A percentile compares a stretch with the other conserved stretches of the same genome.
These are phyloP conservation scores for Lentinula sp. DNA, from an alignment of 768 basidiomycete species.

Conservation along the genomic window DNA sequence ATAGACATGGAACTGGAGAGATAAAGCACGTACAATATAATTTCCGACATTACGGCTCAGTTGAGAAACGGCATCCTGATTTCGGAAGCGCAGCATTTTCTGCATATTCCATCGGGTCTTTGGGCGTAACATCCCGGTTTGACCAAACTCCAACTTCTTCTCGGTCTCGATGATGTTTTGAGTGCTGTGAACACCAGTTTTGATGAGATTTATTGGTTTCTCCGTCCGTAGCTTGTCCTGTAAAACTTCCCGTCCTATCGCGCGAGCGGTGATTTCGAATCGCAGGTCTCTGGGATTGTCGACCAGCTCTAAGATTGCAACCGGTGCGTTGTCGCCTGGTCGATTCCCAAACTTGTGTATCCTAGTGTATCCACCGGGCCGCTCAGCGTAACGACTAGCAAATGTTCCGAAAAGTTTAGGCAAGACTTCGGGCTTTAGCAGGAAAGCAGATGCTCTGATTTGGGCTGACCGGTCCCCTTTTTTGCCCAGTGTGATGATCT, in stretches of 20 bases:
- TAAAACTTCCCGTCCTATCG: conserved; percentile 80
- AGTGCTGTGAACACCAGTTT: conserved; percentile 41
- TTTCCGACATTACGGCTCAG: conserved; percentile 52
- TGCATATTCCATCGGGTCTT: conserved; percentile 72
- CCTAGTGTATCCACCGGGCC: conserved; percentile 93
- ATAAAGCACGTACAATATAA: conserved; percentile 52
- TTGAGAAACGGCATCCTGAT: conserved; percentile 34
- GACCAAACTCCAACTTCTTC: conserved; percentile 27
- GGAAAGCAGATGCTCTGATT: conserved; percentile 68
- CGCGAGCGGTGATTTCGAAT: conserved; percentile 83
- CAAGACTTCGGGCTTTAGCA: conserved; percentile 64
- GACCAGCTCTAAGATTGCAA: conserved; percentile 90
- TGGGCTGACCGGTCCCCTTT: conserved; percentile 67
- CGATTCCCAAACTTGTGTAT: conserved; percentile 90
- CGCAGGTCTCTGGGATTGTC: conserved; percentile 88
- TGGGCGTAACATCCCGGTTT: conserved; percentile 43
- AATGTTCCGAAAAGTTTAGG: conserved; percentile 83
- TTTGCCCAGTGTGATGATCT: conserved; percentile 94
- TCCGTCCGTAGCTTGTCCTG: conserved; percentile 44
- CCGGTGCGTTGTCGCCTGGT: conserved; percentile 87
- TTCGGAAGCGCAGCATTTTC: conserved; percentile 62
- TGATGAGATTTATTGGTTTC: conserved; percentile 40
- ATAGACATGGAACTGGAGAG: conserved; percentile 2
- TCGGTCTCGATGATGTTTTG: conserved; percentile 45
- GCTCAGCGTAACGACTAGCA: conserved; percentile 68